phyloP scores from a whole-genome alignment of 176 grass and related monocot genomes.

The Chloris gayana region DNA sequence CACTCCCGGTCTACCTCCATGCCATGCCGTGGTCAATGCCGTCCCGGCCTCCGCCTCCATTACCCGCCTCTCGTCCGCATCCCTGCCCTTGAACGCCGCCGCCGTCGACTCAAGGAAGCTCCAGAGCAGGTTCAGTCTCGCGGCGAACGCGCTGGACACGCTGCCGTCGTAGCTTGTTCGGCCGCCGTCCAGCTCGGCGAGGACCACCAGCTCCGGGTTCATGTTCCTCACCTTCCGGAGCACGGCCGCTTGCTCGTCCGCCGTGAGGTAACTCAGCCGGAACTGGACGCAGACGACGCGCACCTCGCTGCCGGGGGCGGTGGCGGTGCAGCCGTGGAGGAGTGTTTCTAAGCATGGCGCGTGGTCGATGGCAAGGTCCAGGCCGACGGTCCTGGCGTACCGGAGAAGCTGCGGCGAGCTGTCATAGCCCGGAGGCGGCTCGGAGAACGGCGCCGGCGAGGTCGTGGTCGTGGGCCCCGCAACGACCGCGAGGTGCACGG shows the following conservation, averaged over 20 bases:
- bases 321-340: slow-evolving; percentile 1
- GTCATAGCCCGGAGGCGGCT: slow-evolving; percentile 67
- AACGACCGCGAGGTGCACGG: slow-evolving; percentile 62
- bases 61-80: neutral
- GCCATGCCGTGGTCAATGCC: neutral
- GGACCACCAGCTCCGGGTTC: slow-evolving; percentile 64
- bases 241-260: slow-evolving; percentile 51
- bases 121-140: neutral
- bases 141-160: neutral
- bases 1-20: too few species aligned
- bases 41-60: neutral
- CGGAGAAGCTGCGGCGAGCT: slow-evolving; percentile 78
- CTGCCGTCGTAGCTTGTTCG: neutral
- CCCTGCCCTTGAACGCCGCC: neutral
- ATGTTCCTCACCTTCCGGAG: slow-evolving; percentile 54
- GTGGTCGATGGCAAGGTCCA: slow-evolving; percentile 63
- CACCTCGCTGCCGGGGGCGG: slow-evolving; percentile 47
- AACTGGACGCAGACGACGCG: slow-evolving; percentile 83
- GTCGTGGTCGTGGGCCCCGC: neutral
- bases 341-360: slow-evolving; percentile 16
- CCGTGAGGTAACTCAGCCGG: slow-evolving; percentile 41
- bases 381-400: slow-evolving; percentile 76
- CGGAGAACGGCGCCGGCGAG: slow-evolving; percentile 60
- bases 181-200: slow-evolving; percentile 48
- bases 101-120: neutral